These are phyloP conservation scores for Primulina huaijiensis DNA, from an alignment of 257 asterid genomes.

Conservation along the genomic window DNA sequence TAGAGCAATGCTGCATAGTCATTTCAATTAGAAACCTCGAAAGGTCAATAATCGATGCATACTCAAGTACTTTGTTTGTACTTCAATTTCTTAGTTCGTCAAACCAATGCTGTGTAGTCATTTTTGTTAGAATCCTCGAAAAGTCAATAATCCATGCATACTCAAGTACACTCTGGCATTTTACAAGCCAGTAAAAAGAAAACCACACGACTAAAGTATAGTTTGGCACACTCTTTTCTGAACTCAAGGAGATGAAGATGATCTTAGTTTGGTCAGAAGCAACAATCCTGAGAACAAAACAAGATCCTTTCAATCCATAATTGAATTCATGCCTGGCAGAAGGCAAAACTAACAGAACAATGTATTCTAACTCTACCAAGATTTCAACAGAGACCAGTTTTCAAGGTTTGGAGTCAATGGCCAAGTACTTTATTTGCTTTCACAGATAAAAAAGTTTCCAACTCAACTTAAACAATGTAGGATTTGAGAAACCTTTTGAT, in stretches of 20 bases:
- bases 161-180: not conserved
- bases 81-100: no score
- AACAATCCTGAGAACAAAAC: not conserved
- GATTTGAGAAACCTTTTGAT: not conserved
- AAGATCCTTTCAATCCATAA: not conserved
- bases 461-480: slow-evolving; percentile 11
- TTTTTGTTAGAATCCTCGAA: not conserved
- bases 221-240: not conserved
- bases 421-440: slow-evolving; percentile 13
- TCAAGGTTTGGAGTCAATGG: not conserved
- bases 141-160: not conserved
- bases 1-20: not conserved
- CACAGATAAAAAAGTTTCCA: not conserved
- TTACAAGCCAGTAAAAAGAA: no score
- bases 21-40: not conserved
- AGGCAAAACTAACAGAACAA: not conserved
- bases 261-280: not conserved
- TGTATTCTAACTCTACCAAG: not conserved
- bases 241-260: not conserved
- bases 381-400: not conserved
- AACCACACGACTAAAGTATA: not conserved
- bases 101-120: not conserved
- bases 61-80: not conserved
- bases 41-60: not conserved
- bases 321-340: not conserved